These are phyloP conservation scores for Podila clonocystis DNA, from an alignment of 192 early-diverging fungal genomes.

Conservation along the genomic window DNA sequence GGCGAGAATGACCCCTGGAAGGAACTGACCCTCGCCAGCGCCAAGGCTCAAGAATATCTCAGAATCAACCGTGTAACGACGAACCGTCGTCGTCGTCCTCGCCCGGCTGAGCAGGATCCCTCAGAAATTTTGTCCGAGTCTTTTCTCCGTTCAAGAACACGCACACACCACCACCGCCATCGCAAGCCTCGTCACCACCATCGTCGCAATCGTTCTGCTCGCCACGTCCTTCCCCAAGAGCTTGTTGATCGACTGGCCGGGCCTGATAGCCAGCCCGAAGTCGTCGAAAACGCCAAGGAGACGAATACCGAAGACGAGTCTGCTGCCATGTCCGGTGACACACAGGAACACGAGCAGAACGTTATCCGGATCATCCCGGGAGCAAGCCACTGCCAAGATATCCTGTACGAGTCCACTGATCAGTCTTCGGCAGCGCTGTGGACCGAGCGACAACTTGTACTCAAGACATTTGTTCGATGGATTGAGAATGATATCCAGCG, in stretches of 20 bases:
- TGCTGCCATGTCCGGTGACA: not conserved
- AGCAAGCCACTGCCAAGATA: constrained; percentile 43
- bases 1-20: constrained; percentile 74
- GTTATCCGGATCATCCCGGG: constrained; percentile 32
- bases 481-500: constrained; percentile 27
- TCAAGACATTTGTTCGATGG: constrained; percentile 46
- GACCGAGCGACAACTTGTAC: constrained; percentile 30
- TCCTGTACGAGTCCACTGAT: constrained; percentile 37
- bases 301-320: not conserved
- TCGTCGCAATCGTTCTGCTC: not conserved
- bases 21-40: constrained; percentile 53
- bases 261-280: not conserved
- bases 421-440: constrained; percentile 15
- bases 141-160: not conserved
- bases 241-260: no score
- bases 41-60: constrained; percentile 16
- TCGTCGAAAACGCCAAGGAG: not conserved
- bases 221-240: not conserved
- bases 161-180: not conserved
- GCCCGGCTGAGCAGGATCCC: no score
- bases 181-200: not conserved
- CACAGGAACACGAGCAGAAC: constrained; percentile 1
- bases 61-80: not conserved
- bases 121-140: no score
- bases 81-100: no score